These are phyloP conservation scores for Cymbopogon citratus DNA, from an alignment of 176 grass and related monocot species.

Conservation along the genomic window DNA sequence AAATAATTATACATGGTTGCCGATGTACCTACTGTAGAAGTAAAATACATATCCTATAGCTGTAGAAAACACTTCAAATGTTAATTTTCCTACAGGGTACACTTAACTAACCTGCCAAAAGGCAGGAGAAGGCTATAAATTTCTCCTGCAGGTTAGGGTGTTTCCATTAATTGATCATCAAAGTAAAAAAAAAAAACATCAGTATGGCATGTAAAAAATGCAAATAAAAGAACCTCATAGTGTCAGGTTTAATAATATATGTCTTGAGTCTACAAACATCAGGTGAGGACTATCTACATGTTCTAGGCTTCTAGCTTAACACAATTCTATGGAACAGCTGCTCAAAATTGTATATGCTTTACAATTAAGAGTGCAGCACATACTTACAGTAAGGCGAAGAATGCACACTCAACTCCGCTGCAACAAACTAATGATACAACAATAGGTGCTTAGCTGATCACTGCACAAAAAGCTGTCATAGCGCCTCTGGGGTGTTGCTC, in stretches of 20 bases:
- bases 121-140: not conserved
- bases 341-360: not conserved
- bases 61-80: not conserved
- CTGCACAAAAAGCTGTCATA: slow-evolving; percentile 30
- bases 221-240: not conserved
- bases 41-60: not conserved
- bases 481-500: slow-evolving; percentile 28
- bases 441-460: slow-evolving; percentile 34
- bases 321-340: not conserved
- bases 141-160: slow-evolving; percentile 15
- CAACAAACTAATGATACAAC: slow-evolving; percentile 45
- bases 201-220: not conserved
- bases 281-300: not conserved
- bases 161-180: slow-evolving; percentile 1
- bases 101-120: not conserved
- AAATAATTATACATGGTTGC: not conserved
- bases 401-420: slow-evolving; percentile 33
- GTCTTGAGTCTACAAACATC: not conserved
- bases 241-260: not conserved
- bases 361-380: slow-evolving; percentile 19
- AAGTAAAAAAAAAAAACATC: not conserved
- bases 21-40: not conserved
- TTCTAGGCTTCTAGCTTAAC: not conserved
- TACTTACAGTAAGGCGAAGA: slow-evolving; percentile 41
- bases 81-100: not conserved